Evolutionary conservation across 2,329 filamentous ascomycete species (phyloP), one percentile per base, ranked within the genome.

Genomic region (Ilyonectria destructans): DNA sequence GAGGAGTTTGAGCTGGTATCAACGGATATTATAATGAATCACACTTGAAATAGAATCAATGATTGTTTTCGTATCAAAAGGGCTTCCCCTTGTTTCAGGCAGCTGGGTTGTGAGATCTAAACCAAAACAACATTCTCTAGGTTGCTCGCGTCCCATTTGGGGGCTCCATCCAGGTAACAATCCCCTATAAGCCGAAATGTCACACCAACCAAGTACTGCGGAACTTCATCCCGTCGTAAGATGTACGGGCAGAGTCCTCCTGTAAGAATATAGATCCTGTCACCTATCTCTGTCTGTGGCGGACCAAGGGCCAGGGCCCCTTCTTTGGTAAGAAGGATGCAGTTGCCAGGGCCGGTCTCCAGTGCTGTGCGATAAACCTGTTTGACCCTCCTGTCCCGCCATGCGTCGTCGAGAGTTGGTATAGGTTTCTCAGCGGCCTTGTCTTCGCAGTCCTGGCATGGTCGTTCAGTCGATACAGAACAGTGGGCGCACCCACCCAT

Each of bases 201-300:
- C 7, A 29, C 31, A 13, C 52, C 17, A 6, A 15, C 55, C n/a
- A 69, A 2, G 17, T 62, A 29, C 26, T 29, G 23, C 4, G 54
- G 26, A 7, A 12, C 61, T 0, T 15, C 52, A 3, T 70, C 65
- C 5, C 23, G 58, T 7, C 65, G 62, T 12, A 72, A 17, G 12
- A 73, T 26, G 51, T 71, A 73, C 3, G 72, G 72, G 37, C 72
- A 74, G 6, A 74, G 26, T 6, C 69, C 71, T 7, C 71, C 71
- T 8, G 62, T 71, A 6, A 74, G 43, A 5, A 74, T 70, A 6
- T 54, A 67, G 67, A 73, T 55, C 12, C 43, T 15, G 52, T 73
- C 72, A 2, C 43, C 45, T 5, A 40, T 49, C 37, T 58, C 29
- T 3, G 67, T 62, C 33, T 66, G 58, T 3, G 65, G 61, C 8